Percentiles rank a stretch among this genome's conserved stretches.
Evolutionary conservation across 2,329 filamentous ascomycete genomes (phyloP).

Genomic region (Anisogramma anomala): DNA sequence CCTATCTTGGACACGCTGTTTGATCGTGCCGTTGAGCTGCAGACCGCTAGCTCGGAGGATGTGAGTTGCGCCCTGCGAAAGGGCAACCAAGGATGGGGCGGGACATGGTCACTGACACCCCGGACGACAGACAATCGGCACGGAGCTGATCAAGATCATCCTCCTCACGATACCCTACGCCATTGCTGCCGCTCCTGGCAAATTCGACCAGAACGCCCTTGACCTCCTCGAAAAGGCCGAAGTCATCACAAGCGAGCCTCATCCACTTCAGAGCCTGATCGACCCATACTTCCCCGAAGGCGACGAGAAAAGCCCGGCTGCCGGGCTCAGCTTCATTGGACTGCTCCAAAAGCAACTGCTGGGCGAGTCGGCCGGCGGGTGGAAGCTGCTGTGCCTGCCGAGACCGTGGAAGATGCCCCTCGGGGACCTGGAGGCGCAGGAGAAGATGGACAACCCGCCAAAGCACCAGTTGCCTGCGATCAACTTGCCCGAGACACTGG

Average conservation of each 20-base stretch:
- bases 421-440: constrained; percentile 48
- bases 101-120: background rate
- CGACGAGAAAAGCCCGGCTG: constrained; percentile 50
- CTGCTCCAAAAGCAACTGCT: constrained; percentile 80
- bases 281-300: constrained; percentile 66
- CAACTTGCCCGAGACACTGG: constrained; percentile 61
- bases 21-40: constrained; percentile 76
- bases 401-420: constrained; percentile 54
- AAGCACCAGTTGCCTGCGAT: constrained; percentile 74
- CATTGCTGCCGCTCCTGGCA: constrained; percentile 60
- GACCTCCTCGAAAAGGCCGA: constrained; percentile 87
- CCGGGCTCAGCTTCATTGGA: constrained; percentile 59
- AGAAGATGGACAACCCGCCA: constrained; percentile 45
- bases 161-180: constrained; percentile 87
- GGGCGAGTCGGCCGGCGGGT: constrained; percentile 59
- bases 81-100: background rate
- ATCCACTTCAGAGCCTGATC: constrained; percentile 73
- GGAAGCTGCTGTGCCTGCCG: constrained; percentile 61
- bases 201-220: constrained; percentile 56
- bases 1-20: constrained; percentile 83
- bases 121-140: constrained; percentile 45
- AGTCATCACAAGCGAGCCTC: constrained; percentile 80
- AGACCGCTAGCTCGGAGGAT: constrained; percentile 87
- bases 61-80: constrained; percentile 38
- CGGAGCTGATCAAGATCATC: constrained; percentile 94